Base-by-base conservation (phyloP, 1,284 basidiomycete species). In the Moesziomyces globuligerus region DNA sequence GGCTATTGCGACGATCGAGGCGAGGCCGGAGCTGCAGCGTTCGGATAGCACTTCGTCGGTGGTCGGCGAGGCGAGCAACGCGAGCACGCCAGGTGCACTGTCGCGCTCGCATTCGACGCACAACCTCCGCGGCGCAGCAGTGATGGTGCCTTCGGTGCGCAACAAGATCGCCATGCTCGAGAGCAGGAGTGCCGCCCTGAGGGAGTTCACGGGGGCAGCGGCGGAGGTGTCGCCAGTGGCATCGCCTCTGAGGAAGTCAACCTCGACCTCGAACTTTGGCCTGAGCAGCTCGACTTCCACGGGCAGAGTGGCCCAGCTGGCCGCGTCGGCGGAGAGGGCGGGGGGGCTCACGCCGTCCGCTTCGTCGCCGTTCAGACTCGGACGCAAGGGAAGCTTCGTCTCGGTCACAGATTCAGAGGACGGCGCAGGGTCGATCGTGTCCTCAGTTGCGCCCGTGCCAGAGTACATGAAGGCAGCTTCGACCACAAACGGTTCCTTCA, bases 101-200 rank as follows among this genome's bases (percentile, higher is more conserved):
- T 62, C 56, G 15, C 55, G 69, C 26, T 69, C 68, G 18, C 59
- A 69, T 17, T 68, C 56, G 21, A 61, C 64, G 9, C 72, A 74
- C 52, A 72, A 72, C 20, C 55, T 74, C 5, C 65, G 74, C 10
- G 74, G 65, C 0, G 43, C 66, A 11, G 45, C 69, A 6, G 48
- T 78, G 10, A 61, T 78, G 34, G 71, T 78, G 15, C 77, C 77
- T 7, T 76, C 74, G 37, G 77, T 79, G 8, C 59, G 77, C 18
- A 76, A 75, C 62, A 79, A 79, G 70, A 78, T 79, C 29, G 76
- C 76, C 9, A 60, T 72, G 74, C 51, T 79, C 28, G 77, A 79
- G 52, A 61, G 48, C 17, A 44, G 76, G 4, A 52, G 52, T 18
- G 42, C 66, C 10, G 67, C 72, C 0, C 40, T 76, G 21, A 49